These are phyloP conservation scores for Pythium brassicae DNA, from an alignment of 352 stramenopile species.

Conservation along the genomic window DNA sequence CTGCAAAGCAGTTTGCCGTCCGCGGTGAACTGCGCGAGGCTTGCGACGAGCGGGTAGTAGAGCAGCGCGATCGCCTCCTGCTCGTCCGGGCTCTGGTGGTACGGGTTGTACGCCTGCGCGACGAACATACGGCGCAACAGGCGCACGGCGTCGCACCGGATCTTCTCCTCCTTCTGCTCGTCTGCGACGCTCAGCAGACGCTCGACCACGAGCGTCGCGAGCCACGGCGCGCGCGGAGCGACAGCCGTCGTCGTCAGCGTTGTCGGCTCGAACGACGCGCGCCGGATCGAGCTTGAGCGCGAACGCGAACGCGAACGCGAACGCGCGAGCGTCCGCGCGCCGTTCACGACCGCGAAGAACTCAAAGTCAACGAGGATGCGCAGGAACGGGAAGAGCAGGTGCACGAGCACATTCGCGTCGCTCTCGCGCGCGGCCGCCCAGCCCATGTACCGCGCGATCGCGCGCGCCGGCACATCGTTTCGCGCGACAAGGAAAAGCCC, in stretches of 20 bases:
- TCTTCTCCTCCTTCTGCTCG: slow-evolving; percentile 60
- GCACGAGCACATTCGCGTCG: slow-evolving; percentile 51
- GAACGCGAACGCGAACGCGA: neutral
- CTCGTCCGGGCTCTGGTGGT: slow-evolving; percentile 30
- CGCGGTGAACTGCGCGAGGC: slow-evolving; percentile 42
- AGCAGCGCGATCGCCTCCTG: slow-evolving; percentile 60
- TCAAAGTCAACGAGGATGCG: slow-evolving; percentile 65
- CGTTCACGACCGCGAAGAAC: slow-evolving; percentile 62
- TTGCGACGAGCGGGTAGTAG: slow-evolving; percentile 49
- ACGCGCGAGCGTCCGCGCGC: too few species aligned
- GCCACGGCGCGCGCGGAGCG: slow-evolving; percentile 22
- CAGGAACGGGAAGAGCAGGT: slow-evolving; percentile 68
- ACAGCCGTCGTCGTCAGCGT: neutral
- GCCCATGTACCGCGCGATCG: slow-evolving; percentile 41
- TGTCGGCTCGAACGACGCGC: neutral
- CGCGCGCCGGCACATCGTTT: slow-evolving; percentile 34
- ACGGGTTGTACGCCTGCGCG: slow-evolving; percentile 47
- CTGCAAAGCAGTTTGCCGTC: slow-evolving; percentile 38
- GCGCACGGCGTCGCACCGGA: slow-evolving; percentile 39
- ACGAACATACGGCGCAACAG: slow-evolving; percentile 65
- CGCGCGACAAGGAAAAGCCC: slow-evolving; percentile 50
- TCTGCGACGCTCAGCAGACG: slow-evolving; percentile 46
- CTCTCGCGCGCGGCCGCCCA: slow-evolving; percentile 28
- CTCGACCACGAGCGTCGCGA: slow-evolving; percentile 49
- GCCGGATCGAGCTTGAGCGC: neutral